Base-by-base conservation (phyloP, 2,329 filamentous ascomycete species). In the Fusarium equiseti region DNA sequence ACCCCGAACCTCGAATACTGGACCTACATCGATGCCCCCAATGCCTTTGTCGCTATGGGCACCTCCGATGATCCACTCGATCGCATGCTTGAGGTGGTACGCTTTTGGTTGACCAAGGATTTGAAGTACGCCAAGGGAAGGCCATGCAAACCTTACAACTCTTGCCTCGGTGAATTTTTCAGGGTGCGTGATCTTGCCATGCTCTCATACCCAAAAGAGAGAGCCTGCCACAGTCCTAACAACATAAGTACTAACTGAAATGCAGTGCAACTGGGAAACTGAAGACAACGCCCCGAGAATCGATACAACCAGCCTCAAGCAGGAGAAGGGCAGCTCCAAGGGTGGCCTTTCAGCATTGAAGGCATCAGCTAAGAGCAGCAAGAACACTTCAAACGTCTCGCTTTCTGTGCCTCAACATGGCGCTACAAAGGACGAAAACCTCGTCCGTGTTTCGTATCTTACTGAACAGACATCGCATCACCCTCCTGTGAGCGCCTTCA, bases 81-180 rank as follows among this genome's bases (percentile, higher is more conserved):
- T 75, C 94, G 96, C 74, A 98, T 98, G 93, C 88, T 99, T 54
- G 95, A 95, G 77, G 94, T 97, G 31, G 83, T 98, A 75, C 91
- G 95, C 65, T 99, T 98, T 82, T 99, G 96, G 96, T 97, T 98
- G 77, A 98, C 96, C 69, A 99, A 99, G 81, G 96, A 99, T 81
- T 81, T 99, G 81, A 99, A 99, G 88, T 99, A 98, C 77, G 93
- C 97, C 79, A 98, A 98, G 84, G 95, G 95, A 65, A 97, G 95
- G 84, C 96, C 96, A 45, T 98, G 95, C 89, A 99, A 99, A 82
- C 96, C 96, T 13, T 99, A 99, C 84, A 99, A 99, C 82, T 98
- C 95, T 50, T 95, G 94, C 38, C 83, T 99, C 53, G 96, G 96
- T 71, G 96, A 99, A 83, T 99, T 99, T 83, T 99, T 99, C 83